These are phyloP conservation scores for Monosporozyma unispora DNA, from an alignment of 805 yeast genomes.

Conservation along the genomic window DNA sequence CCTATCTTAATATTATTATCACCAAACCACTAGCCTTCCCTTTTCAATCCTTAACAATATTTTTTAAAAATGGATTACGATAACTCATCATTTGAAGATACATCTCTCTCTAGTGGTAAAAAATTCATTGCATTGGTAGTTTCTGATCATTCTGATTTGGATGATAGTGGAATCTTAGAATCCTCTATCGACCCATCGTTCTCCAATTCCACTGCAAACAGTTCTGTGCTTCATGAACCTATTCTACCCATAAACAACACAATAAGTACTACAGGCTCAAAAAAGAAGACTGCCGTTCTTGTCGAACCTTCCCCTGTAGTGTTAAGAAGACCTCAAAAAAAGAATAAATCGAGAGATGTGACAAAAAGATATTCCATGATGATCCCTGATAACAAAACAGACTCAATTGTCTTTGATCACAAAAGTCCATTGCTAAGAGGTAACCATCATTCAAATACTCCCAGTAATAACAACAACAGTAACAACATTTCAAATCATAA, in stretches of 20 bases:
- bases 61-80: constrained; percentile 16
- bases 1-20: background rate
- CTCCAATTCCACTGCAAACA: background rate
- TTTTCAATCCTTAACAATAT: background rate
- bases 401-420: background rate
- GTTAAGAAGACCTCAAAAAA: background rate
- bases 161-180: constrained; percentile 17
- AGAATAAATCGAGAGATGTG: background rate
- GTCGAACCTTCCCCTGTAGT: background rate
- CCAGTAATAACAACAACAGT: background rate
- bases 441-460: background rate
- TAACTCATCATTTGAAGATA: constrained; percentile 20
- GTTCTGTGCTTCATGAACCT: background rate
- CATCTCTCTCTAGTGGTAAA: constrained; percentile 9
- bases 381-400: background rate
- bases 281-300: too few species aligned
- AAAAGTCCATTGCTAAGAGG: background rate
- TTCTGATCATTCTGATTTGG: constrained; percentile 16
- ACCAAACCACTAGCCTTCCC: background rate
- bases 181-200: background rate
- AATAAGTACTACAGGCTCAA: background rate
- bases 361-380: constrained; percentile 1
- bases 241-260: background rate
- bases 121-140: constrained; percentile 28
- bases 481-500: background rate